Evolutionary conservation across 1,284 basidiomycete species (phyloP), one percentile per base, ranked within the genome.

Genomic region (Sporisorium scitamineum): DNA sequence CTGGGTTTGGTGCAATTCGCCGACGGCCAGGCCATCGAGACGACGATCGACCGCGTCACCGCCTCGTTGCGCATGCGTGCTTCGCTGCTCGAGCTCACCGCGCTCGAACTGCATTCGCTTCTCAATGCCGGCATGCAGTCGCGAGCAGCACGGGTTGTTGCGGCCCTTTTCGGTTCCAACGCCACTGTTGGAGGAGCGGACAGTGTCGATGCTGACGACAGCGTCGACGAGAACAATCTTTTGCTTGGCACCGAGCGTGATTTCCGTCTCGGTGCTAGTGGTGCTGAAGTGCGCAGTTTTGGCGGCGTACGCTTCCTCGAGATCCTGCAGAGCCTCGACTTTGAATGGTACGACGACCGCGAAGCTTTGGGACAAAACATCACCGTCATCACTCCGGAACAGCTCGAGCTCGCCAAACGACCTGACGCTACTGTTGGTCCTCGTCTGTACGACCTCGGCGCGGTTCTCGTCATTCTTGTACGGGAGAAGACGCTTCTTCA

Each of bases 71-170:
- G 92, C 41, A 88, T 93, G 55, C 91, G 94, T 47, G 92, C 94
- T 1, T 93, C 91, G 86, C 90, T 98, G 26, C 89, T 98, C 63
- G 92, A 96, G 70, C 89, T 93, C 26, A 91, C 92, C 8, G 94
- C 95, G 0, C 88, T 99, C 27, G 97, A 99, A 83, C 87, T 97
- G 14, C 95, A 96, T 76, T 90, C 93, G 18, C 89, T 96, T 59
- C 92, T 93, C 5, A 91, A 90, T 78, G 92, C 91, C 77, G 91
- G 91, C 0, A 85, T 64, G 73, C 79, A 70, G 32, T 70, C 82
- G 16, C 80, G 81, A 47, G 83, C 86, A 26, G 68, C 79, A 10
- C 64, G 78, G 13, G 76, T 85, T 1, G 70, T 85, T 0, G 76
- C 76, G 0, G 80, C 79, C 0, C 73, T 86, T 1, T 81, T 85